Conservation (phyloP, 2,329 filamentous ascomycete genomes). For the Cladophialophora exuberans region DNA sequence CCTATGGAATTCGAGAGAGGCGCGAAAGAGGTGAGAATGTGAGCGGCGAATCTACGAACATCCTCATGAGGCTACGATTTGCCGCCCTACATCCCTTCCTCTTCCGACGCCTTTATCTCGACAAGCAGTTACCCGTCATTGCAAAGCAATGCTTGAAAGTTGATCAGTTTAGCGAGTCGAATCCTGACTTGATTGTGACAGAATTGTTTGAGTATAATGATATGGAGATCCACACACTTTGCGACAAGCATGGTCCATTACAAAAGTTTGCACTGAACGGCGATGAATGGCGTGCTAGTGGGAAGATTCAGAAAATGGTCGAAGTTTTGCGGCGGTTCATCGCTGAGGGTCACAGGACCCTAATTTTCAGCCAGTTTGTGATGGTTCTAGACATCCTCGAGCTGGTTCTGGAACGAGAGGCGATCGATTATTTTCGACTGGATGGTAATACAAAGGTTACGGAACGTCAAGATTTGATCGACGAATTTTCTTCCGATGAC, state of each 20-base stretch:
- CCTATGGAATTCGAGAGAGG: conserved; percentile 62
- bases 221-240: conserved; percentile 64
- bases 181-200: conserved; percentile 57
- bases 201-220: conserved; percentile 62
- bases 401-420: conserved; percentile 73
- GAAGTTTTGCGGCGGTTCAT: conserved; percentile 74
- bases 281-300: conserved; percentile 71
- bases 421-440: conserved; percentile 79
- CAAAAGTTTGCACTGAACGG: conserved; percentile 61
- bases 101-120: conserved; percentile 78
- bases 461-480: conserved; percentile 83
- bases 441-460: conserved; percentile 82
- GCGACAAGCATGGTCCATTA: conserved; percentile 56
- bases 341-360: conserved; percentile 78
- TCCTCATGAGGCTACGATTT: conserved; percentile 89
- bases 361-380: conserved; percentile 94
- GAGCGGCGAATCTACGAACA: conserved; percentile 61
- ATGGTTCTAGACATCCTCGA: conserved; percentile 89
- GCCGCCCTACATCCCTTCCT: conserved; percentile 90
- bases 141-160: conserved; percentile 74
- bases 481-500: conserved; percentile 75
- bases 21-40: conserved; percentile 59
- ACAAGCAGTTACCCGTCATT: conserved; percentile 76
- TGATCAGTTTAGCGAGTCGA: conserved; percentile 56
- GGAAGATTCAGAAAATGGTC: conserved; percentile 82